Evolutionary conservation across 2,329 filamentous ascomycete species (phyloP), one percentile per base, ranked within the genome.

Genomic region (Neonectria faginata): DNA sequence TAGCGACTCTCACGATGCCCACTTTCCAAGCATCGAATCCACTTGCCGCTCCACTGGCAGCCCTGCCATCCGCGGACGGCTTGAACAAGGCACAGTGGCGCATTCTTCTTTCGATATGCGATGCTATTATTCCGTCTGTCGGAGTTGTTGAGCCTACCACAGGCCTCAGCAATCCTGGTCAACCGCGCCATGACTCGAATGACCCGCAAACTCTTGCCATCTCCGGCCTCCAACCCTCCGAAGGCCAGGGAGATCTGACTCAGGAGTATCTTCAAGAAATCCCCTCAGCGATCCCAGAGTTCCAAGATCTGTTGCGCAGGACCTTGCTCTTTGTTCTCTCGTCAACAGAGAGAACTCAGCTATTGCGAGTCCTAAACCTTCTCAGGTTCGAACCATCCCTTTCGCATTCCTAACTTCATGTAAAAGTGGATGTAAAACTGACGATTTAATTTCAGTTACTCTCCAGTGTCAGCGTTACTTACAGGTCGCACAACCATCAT

Each of bases 21-120:
- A n/a, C 22, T 25, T 36, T 14, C 48, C 16, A 12, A 18, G 29
- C 29, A 18, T 22, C 29, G 18, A 11, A 36, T 31, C 58, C 58
- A 2, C 41, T 48, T 5, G 50, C 51, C 42, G 52, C 58, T 16
- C 58, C 58, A 10, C 8, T 50, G n/a, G 51, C 58, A 10, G 41
- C 29, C 7, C 16, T 52, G 12, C 33, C 50, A 22, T 8, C 41
- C 9, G 47, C 29, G 18, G 58, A 50, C 16, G 29, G 25, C 11
- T 41, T 55, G 20, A 61, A 12, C 20, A 16, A 42, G 31, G 25
- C 29, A 14, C 58, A 61, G 50, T 61, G 58, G 58, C 14, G 39
- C 1, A 55, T 55, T 25, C 31, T 61, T 3, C 31, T 61, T 25
- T n/a, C 58, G 27, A 55, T 61, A 42, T 61, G 58, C 25, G 58